Conservation (phyloP, 179 eudicot species). For the Silene coronaria region DNA sequence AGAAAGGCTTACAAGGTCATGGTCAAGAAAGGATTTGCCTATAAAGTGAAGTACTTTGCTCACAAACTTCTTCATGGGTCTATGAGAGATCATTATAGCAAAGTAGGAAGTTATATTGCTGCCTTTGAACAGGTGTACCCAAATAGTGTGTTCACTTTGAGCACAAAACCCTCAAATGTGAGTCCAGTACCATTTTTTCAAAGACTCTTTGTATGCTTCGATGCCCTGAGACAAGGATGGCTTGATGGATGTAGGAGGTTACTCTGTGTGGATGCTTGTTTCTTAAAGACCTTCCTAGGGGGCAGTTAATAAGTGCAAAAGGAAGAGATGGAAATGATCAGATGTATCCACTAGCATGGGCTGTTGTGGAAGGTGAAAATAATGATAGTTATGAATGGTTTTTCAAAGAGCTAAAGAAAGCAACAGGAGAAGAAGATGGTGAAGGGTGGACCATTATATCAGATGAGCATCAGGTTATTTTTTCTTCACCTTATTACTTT, state of each 20-base stretch:
- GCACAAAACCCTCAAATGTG: neutral
- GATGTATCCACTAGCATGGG: no score
- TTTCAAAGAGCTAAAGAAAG: no score
- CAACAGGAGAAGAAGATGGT: no score
- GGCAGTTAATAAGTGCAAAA: no score
- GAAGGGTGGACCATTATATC: no score
- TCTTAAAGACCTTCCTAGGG: no score
- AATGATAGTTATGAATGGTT: no score
- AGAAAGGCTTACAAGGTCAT: neutral
- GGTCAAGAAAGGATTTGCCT: neutral
- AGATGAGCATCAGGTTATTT: no score
- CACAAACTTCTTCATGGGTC: neutral
- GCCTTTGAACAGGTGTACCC: neutral
- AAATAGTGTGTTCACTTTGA: neutral
- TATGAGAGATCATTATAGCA: neutral
- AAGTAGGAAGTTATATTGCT: neutral
- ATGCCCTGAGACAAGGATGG: neutral
- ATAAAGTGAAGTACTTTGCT: neutral
- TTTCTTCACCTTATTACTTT: no score
- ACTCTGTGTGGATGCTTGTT: no score
- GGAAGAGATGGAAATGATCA: no score
- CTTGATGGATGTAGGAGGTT: neutral
- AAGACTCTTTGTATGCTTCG: neutral
- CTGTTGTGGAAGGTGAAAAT: no score
- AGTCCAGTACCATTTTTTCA: neutral